Percentiles rank a stretch among this genome's conserved stretches.
Evolutionary conservation across 2,329 filamentous ascomycete species (phyloP).

Genomic region (Monilinia fructigena): DNA sequence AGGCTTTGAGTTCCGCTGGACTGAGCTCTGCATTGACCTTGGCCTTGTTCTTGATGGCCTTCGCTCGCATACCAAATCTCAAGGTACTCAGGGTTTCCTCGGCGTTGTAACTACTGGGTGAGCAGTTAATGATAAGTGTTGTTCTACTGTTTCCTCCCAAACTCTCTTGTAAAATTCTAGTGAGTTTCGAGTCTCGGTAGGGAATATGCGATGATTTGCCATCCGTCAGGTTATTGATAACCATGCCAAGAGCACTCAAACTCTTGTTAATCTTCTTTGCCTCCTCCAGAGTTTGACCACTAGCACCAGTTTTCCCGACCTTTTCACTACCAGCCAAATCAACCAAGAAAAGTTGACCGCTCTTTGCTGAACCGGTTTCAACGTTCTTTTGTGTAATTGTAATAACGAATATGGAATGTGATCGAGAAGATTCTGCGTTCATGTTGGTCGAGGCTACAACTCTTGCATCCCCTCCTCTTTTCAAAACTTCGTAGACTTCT

Average conservation of each 20-base stretch:
- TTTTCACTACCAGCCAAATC: conserved; percentile 98
- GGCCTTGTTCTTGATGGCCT: conserved; percentile 99
- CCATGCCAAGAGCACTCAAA: conserved; percentile 96
- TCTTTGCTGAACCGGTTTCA: conserved; percentile 93
- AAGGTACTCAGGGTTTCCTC: conserved; percentile 89
- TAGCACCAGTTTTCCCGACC: conserved; percentile 96
- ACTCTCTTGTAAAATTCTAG: conserved; percentile 93
- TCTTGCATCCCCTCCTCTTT: conserved; percentile 82
- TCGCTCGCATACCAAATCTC: conserved; percentile 91
- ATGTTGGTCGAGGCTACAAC: conserved; percentile 97
- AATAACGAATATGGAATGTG: conserved; percentile 96
- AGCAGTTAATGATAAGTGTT: conserved; percentile 98
- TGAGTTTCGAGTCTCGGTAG: conserved; percentile 97
- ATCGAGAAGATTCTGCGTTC: conserved; percentile 97
- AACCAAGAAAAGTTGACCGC: conserved; percentile 93
- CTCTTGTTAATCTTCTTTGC: conserved; percentile 99
- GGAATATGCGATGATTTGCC: conserved; percentile 95
- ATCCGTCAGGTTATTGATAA: conserved; percentile 96
- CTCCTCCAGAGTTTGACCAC: conserved; percentile 94
- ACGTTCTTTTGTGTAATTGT: conserved; percentile 97
- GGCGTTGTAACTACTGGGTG: conserved; percentile 98
- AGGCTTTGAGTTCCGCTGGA: conserved; percentile 86
- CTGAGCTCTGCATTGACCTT: conserved; percentile 99
- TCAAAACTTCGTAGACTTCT: conserved; percentile 96
- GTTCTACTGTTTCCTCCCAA: conserved; percentile 96